These are phyloP conservation scores for Alternaria metachromatica DNA, from an alignment of 2,329 filamentous ascomycete genomes.

Conservation along the genomic window DNA sequence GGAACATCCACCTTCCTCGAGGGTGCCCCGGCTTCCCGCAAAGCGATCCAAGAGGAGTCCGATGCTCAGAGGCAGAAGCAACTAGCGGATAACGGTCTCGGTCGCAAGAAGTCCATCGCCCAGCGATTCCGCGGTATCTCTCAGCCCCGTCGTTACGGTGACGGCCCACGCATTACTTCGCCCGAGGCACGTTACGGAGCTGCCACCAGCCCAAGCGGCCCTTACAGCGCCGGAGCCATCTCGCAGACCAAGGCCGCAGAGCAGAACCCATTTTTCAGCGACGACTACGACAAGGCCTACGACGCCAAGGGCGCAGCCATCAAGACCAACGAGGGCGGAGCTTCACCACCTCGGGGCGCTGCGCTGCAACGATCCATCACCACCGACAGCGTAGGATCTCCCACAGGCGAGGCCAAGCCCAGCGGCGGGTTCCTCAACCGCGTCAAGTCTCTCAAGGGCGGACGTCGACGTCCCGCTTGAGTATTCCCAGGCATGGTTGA, in stretches of 20 bases:
- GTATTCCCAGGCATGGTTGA: not conserved
- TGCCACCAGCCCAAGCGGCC: conserved; percentile 38
- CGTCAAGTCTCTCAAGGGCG: conserved; percentile 49
- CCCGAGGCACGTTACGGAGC: conserved; percentile 62
- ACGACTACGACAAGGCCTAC: conserved; percentile 73
- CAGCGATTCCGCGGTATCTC: conserved; percentile 89
- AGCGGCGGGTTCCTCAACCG: conserved; percentile 44
- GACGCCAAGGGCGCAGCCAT: conserved; percentile 69
- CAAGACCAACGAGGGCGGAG: conserved; percentile 53
- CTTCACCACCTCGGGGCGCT: conserved; percentile 40
- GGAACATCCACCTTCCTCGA: conserved; percentile 97
- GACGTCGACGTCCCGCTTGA: conserved; percentile 42
- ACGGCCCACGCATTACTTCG: conserved; percentile 47
- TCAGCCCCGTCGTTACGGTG: conserved; percentile 66
- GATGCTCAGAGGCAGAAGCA: conserved; percentile 60
- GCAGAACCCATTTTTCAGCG: conserved; percentile 79
- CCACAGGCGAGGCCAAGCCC: conserved; percentile 33
- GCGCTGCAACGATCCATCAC: conserved; percentile 41
- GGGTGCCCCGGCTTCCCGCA: conserved; percentile 83
- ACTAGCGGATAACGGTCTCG: conserved; percentile 60
- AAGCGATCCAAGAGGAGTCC: conserved; percentile 76
- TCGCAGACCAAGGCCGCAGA: conserved; percentile 48
- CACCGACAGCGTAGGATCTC: conserved; percentile 38
- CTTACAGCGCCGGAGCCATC: conserved; percentile 51
- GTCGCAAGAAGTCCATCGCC: conserved; percentile 92